phyloP scores from a whole-genome alignment of 768 basidiomycete genomes.

The Hemileccinum impolitum region DNA sequence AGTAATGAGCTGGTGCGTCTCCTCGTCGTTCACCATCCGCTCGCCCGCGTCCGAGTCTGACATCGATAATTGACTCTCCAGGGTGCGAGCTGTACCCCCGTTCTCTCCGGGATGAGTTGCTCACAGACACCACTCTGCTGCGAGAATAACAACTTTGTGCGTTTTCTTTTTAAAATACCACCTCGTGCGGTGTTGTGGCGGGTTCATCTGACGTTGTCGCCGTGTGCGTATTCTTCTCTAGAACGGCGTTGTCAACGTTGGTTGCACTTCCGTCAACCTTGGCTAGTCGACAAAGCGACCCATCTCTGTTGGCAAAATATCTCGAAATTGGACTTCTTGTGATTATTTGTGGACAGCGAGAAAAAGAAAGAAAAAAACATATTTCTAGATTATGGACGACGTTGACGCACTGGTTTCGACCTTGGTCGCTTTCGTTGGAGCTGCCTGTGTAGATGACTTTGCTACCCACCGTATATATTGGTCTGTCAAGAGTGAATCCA shows the following conservation, averaged over 20 bases:
- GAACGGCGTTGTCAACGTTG: background rate
- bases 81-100: background rate
- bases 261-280: constrained; percentile 10
- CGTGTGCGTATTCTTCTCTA: background rate
- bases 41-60: background rate
- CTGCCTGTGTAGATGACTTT: background rate
- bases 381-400: background rate
- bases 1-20: background rate
- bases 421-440: no score
- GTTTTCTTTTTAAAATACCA: background rate
- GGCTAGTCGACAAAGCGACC: background rate
- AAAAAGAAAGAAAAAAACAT: background rate
- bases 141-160: background rate
- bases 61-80: background rate
- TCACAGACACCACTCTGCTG: constrained; percentile 10
- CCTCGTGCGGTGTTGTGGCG: no score
- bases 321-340: background rate
- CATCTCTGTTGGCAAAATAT: background rate
- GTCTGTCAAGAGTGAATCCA: no score
- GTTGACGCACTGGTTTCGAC: background rate
- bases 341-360: background rate
- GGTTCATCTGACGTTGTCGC: background rate
- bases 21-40: no score
- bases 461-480: no score
- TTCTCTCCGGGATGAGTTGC: background rate